Evolutionary conservation across 148 eudicot genomes (phyloP), one percentile per base, ranked within the genome.

Genomic region (Diospyros kaki): DNA sequence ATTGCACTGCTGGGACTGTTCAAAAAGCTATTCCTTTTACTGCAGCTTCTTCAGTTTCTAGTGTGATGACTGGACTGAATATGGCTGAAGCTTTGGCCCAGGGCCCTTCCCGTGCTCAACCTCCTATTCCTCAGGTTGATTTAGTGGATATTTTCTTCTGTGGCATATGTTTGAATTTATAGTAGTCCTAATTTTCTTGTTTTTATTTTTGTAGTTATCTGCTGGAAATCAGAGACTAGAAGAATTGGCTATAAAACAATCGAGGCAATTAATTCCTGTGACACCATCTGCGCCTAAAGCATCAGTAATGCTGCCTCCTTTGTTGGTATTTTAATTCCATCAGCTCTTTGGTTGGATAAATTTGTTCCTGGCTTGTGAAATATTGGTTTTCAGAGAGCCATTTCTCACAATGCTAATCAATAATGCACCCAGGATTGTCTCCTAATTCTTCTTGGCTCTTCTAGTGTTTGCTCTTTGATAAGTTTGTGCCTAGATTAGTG

Each of bases 71-170:
- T 42, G 82, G 85, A 58, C 83, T 84, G 15, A 87, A 82, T 64
- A 87, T 87, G 90, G 90, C 90, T 51, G 86, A 87, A 78, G 69
- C 87, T 70, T 79, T 87, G 73, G 84, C 74, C 46, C 86, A 82
- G 71, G 83, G 86, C 54, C 75, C 87, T 61, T 68, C 73, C 73
- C 86, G 84, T 69, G 82, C 78, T 73, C 82, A 80, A 68, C 53
- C 76, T 18, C 3, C 69, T 15, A 10, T 73, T 66, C 80, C 84
- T 9, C 84, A 87, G 90, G 90, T 84, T 64, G n/a, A 17, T 62
- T 52, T 1, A 9, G 11, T 56, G 48, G 6, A 58, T 38, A 40
- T 9, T 55, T 28, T 64, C 65, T 12, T 61, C 61, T 53, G 11
- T 4, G 28, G n/a, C 68, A 58, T 45, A 10, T 43, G n/a, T 1